Evolutionary conservation across 225 moss, liverwort and hornwort species (phyloP), one percentile per base, ranked within the genome.

Genomic region (Ulota crispa): DNA sequence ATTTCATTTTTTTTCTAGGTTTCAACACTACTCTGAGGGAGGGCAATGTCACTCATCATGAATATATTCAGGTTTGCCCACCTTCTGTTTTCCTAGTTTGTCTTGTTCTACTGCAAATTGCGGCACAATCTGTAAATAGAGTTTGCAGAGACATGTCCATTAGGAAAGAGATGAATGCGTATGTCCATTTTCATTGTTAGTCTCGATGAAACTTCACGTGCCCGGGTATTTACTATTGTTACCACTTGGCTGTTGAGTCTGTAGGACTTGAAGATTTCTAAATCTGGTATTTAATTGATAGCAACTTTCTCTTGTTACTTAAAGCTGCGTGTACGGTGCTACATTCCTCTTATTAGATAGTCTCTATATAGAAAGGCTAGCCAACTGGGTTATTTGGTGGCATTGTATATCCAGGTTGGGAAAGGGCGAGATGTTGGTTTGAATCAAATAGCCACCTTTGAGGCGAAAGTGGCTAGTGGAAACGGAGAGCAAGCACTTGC

Each of bases 391-490:
- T 80, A 69, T 80, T 28, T 82, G 67, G 55, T 82, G 66, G 67
- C 55, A 37, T 82, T 43, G 21, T 70, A 77, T 80, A 57, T 79
- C 63, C 73, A 99, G 98, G 92, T 96, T 82, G 99, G 99, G 52
- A 99, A 99, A 83, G 99, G 99, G 42, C 91, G 99, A 82, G 99
- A 99, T 93, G 99, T 99, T 69, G 99, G 99, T 85, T 83, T 99
- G 57, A 99, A 96, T 75, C 99, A 99, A 85, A 99, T 99, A 88
- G 96, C 99, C 18, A 85, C 92, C 34, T 99, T 99, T 84, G 99
- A 99, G 85, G 99, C 88, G 23, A 99, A 99, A 89, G 99, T 99
- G 78, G 94, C 99, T 2, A 94, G 99, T 80, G 99, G 99, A 63
- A 99, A 99, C 65, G 99, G 99, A 68, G 99, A 99, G 83, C 99